A percentile compares a stretch with the other conserved stretches of the same genome.
phyloP scores from a whole-genome alignment of 176 grass and related monocot species.

The Carex myosuroides region DNA sequence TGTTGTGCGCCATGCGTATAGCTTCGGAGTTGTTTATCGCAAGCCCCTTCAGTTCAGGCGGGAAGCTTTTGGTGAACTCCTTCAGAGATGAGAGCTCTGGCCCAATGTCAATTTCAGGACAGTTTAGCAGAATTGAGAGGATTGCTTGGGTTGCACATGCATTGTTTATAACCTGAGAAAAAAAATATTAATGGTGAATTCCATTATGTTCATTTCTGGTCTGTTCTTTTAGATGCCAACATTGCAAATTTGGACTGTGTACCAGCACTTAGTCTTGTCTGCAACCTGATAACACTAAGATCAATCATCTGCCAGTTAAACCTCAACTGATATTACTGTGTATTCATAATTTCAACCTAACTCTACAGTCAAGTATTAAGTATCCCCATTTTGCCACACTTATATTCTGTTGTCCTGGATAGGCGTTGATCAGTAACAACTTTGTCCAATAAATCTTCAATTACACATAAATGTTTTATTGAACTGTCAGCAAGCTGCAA shows the following conservation, averaged over 20 bases:
- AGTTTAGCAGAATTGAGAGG: constrained; percentile 78
- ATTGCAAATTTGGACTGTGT: not conserved
- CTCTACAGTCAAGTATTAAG: not conserved
- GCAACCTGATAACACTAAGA: not conserved
- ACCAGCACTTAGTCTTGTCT: not conserved
- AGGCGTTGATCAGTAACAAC: not conserved
- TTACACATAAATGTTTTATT: not conserved
- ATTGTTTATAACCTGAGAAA: constrained; percentile 82
- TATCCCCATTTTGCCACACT: not conserved
- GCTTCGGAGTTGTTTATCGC: constrained; percentile 84
- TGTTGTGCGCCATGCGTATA: constrained; percentile 62
- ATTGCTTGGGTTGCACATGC: constrained; percentile 98
- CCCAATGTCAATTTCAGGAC: constrained; percentile 54
- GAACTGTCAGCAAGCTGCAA: not conserved
- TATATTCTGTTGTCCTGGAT: too few species aligned
- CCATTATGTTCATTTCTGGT: not conserved
- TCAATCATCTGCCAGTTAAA: not conserved
- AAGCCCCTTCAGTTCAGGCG: constrained; percentile 81
- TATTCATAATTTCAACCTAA: not conserved
- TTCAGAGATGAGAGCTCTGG: constrained; percentile 68
- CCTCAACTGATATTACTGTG: not conserved
- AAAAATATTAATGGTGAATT: constrained; percentile 7
- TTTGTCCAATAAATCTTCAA: not conserved
- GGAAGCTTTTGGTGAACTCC: constrained; percentile 87
- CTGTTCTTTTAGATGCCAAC: not conserved